phyloP scores from a whole-genome alignment of 257 asterid species.

The Ehretia macrophylla region DNA sequence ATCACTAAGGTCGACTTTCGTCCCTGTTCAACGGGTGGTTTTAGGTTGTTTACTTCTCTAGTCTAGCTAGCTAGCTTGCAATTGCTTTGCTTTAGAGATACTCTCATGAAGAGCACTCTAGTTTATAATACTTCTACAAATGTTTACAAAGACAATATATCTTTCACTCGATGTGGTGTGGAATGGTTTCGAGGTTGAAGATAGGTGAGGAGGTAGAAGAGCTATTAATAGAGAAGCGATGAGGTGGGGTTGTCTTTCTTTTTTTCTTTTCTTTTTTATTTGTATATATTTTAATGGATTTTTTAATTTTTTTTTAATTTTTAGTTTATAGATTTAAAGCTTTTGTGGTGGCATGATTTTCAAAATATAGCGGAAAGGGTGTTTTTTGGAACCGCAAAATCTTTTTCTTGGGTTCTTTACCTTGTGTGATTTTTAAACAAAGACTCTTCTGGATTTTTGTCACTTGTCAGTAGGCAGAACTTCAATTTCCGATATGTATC shows the following conservation, averaged over 20 bases:
- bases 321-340: slow-evolving; percentile 20
- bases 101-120: slow-evolving; percentile 37
- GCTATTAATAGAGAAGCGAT: slow-evolving; percentile 22
- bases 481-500: slow-evolving; percentile 38
- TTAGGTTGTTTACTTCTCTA: not conserved
- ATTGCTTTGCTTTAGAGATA: slow-evolving; percentile 16
- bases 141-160: not conserved
- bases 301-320: not conserved
- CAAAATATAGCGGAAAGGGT: not conserved
- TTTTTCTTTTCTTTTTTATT: not conserved
- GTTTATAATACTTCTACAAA: not conserved
- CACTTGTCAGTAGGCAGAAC: slow-evolving; percentile 35
- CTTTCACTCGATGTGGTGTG: not conserved
- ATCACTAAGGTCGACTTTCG: not conserved
- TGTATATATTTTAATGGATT: slow-evolving; percentile 3
- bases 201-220: not conserved
- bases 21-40: not conserved
- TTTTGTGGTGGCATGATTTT: not conserved
- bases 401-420: slow-evolving; percentile 13
- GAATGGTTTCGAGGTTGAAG: not conserved
- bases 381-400: not conserved
- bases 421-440: slow-evolving; percentile 21
- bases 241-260: slow-evolving; percentile 15
- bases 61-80: not conserved
- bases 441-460: not conserved